A percentile compares a stretch with the other conserved stretches of the same genome.
phyloP scores from a whole-genome alignment of 257 asterid genomes.

The Penstemon newberryi region DNA sequence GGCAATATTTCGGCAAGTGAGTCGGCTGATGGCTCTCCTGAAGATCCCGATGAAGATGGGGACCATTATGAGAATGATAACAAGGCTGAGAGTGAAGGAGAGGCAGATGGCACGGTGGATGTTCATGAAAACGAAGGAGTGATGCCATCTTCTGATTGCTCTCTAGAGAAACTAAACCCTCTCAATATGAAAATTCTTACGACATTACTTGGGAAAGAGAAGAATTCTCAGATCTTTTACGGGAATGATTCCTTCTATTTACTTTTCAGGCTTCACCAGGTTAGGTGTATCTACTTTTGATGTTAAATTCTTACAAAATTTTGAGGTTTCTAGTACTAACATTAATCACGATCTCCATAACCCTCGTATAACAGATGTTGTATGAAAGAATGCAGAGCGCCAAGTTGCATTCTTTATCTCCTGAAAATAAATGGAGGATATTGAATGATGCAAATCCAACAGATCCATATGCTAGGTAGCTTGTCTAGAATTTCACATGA shows the following conservation, averaged over 20 bases:
- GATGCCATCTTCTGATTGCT: slow-evolving; percentile 44
- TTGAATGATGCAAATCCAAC: slow-evolving; percentile 48
- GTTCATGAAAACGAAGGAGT: slow-evolving; percentile 58
- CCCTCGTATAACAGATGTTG: slow-evolving; percentile 55
- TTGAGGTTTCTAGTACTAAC: slow-evolving; percentile 6
- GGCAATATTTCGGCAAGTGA: slow-evolving; percentile 68
- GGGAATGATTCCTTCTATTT: slow-evolving; percentile 87
- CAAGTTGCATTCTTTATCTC: slow-evolving; percentile 66
- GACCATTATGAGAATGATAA: slow-evolving; percentile 51
- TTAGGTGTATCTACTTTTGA: slow-evolving; percentile 31
- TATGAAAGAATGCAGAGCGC: slow-evolving; percentile 83
- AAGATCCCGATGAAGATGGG: slow-evolving; percentile 64
- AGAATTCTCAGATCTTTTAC: slow-evolving; percentile 53
- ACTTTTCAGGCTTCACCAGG: slow-evolving; percentile 90
- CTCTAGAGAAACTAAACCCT: slow-evolving; percentile 62
- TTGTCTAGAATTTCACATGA: slow-evolving; percentile 23
- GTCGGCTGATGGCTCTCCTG: slow-evolving; percentile 75
- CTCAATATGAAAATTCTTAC: slow-evolving; percentile 45
- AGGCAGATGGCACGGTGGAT: slow-evolving; percentile 58
- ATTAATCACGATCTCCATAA: slow-evolving; percentile 23
- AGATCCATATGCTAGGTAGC: slow-evolving; percentile 76
- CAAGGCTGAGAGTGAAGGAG: slow-evolving; percentile 83
- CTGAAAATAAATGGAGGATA: slow-evolving; percentile 75
- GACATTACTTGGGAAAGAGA: slow-evolving; percentile 44
- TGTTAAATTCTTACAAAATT: neutral